Base-by-base conservation (phyloP, 495 filamentous ascomycete species). In the Aspergillus affinis region DNA sequence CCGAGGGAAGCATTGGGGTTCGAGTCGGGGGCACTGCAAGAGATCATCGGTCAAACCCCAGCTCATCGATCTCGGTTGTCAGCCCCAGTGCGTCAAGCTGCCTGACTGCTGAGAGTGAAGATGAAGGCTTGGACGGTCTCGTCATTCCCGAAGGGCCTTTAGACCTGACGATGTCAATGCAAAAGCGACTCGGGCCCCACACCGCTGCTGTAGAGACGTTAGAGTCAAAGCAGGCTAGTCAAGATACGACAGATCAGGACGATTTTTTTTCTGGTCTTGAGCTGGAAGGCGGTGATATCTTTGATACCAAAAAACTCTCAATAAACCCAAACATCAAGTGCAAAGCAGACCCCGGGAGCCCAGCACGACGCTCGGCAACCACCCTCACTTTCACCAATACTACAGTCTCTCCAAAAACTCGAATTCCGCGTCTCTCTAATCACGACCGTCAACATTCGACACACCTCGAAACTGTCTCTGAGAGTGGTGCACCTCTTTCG, bases 241-340 rank as follows among this genome's bases (percentile, higher is more conserved):
- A 72, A 45, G 58, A 55, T 36, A 49, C 48, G 44, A 26, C 77
- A 13, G 81, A 86, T 13, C 85, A 86, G 52, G 92, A 97, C 23
- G 92, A 96, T 68, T 92, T 96, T 68, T 83, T 98, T 56, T 82
- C 88, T 36, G 95, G 87, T 21, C 82, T 98, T 65, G 95, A 98
- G 51, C 83, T 98, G 71, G 92, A 90, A 23, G 84, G 88, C 66
- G 91, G 86, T 5, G 88, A 92, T 64, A 81, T 90, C 15, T 92
- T 98, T 64, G 84, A 89, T 64, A 84, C 89, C 12, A 82, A 78
- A 56, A 96, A 94, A 69, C 78, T 89, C 17, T 90, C 89, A 10
- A 75, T 97, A n/a, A 95, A 98, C 69, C 92, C 90, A 51, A 97
- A 98, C 65, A 82, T 98, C 60, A 93, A 93, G 72, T 83, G 92